Conservation (phyloP, 306 rosid species). For the Rosa multiflora region DNA sequence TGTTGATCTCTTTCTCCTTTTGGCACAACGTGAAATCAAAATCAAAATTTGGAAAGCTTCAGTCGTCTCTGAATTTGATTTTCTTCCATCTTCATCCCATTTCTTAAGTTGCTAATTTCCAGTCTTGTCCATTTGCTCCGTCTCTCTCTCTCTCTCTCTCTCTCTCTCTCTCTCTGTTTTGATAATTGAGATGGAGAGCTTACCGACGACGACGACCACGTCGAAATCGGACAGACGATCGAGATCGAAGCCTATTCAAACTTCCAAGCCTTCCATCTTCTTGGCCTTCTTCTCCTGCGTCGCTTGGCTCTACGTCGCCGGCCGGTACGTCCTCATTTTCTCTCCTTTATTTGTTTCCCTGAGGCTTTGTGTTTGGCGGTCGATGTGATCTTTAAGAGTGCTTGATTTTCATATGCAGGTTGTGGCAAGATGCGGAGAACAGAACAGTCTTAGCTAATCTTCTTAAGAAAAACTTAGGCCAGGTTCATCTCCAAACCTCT, state of each 20-base stretch:
- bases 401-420: constrained; percentile 41
- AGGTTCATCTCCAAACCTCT: constrained; percentile 44
- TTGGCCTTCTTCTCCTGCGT: constrained; percentile 90
- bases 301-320: constrained; percentile 99
- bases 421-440: constrained; percentile 98
- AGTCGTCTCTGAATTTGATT: neutral
- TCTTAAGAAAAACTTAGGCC: constrained; percentile 58
- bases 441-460: constrained; percentile 66
- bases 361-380: neutral
- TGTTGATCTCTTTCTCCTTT: neutral
- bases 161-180: no score
- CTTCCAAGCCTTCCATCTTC: constrained; percentile 73
- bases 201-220: constrained; percentile 69
- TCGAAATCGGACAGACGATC: constrained; percentile 54
- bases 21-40: neutral
- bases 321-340: constrained; percentile 49
- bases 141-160: neutral
- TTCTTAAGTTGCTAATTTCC: neutral
- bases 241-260: constrained; percentile 71
- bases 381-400: neutral
- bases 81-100: neutral
- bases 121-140: neutral
- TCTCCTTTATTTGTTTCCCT: neutral
- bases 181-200: constrained; percentile 54
- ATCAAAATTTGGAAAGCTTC: neutral